Base-by-base conservation (phyloP, 192 early-diverging fungal genomes). In the Oehlia diaphana region DNA sequence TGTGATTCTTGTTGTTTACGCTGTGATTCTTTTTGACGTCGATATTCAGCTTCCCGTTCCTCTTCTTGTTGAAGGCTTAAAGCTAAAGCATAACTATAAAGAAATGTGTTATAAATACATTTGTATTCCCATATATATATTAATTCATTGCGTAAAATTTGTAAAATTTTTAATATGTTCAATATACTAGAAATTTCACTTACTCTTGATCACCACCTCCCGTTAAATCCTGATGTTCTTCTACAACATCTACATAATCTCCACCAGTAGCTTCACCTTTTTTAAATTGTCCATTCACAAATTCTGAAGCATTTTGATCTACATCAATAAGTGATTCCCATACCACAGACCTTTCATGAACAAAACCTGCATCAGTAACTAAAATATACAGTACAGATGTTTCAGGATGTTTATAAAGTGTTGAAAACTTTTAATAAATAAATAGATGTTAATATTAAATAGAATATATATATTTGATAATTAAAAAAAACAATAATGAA, bases 281-380 rank as follows among this genome's bases (percentile, higher is more conserved):
- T 66, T 49, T 31, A 74, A 94, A 93, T 39, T 81, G 66, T 37
- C 89, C 87, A 67, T 92, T 89, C 19, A 90, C 77, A 64, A 95
- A 95, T 72, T 86, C 82, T 2, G 91, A 89, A 19, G 86, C 74
- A 3, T 84, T 80, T 82, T 93, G 92, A 66, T 91, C 87, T 0
- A 95, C 88, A 79, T 92, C 91, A 4, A 81, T 65, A 28, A 95
- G 82, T 0, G 89, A 90, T 82, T 95, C 93, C 94, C 94, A 95
- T 3, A 93, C 92, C 9, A 94, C 83, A 1, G 89, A 84, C 3
- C 82, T 62, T 72, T 94, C 91, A 74, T 85, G 84, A 0, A 90
- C 92, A 74, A 93, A 81, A 33, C 85, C 91, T 16, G 91, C 87
- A 69, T 95, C 94, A 9, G 94, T 94, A 53, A 93, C 92, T 31